Conservation (phyloP, 176 grass and related monocot genomes). For the Lolium rigidum region DNA sequence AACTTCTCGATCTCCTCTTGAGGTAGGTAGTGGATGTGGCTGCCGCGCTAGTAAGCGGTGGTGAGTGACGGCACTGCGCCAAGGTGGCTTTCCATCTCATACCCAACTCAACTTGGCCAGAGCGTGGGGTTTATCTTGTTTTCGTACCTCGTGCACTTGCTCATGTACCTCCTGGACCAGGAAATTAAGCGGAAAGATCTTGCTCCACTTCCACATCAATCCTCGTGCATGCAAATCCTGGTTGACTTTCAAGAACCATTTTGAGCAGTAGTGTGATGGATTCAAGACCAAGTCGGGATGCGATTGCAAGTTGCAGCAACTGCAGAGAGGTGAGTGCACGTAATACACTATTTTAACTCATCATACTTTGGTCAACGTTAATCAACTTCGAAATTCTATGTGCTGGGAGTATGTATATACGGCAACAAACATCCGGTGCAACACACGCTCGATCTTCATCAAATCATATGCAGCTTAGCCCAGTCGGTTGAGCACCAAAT, state of each 20-base stretch:
- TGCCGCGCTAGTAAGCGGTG: too few relatives aligned
- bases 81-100: neutral
- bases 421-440: neutral
- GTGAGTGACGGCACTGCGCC: neutral
- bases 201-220: neutral
- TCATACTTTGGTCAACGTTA: neutral
- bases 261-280: neutral
- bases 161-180: neutral
- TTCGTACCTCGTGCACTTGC: neutral
- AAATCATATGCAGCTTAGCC: neutral
- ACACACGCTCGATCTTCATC: neutral
- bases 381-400: neutral
- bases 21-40: too few relatives aligned
- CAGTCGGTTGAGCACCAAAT: neutral
- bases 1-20: too few relatives aligned
- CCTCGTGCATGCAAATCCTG: neutral
- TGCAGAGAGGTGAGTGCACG: constrained; percentile 10
- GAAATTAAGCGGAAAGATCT: neutral
- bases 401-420: neutral
- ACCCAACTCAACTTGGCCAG: neutral
- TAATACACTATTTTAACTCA: neutral
- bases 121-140: constrained; percentile 2
- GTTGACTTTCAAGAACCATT: neutral
- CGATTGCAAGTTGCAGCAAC: neutral
- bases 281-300: neutral